These are phyloP conservation scores for Phytophthora pinifolia DNA, from an alignment of 352 stramenopile genomes.

Conservation along the genomic window DNA sequence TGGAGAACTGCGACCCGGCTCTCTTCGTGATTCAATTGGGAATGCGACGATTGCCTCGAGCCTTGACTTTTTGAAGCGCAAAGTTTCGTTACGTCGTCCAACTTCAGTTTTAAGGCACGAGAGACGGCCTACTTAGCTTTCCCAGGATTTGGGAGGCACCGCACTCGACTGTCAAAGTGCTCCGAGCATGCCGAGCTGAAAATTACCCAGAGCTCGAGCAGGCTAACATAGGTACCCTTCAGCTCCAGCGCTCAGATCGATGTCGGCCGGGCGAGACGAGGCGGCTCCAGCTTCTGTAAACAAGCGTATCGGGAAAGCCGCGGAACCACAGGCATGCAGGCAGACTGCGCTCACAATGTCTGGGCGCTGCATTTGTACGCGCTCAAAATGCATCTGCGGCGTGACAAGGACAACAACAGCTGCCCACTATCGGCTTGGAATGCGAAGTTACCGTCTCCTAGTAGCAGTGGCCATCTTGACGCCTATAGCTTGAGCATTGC, in stretches of 20 bases:
- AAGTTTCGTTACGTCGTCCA: no score
- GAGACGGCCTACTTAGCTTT: conserved; percentile 12
- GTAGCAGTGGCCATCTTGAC: no score
- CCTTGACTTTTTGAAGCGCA: no score
- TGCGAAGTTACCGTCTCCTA: no score
- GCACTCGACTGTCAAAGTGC: conserved; percentile 18
- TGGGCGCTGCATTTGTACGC: neutral
- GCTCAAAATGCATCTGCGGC: conserved; percentile 13
- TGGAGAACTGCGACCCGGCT: no score
- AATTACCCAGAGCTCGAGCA: no score
- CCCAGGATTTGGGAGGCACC: conserved; percentile 12
- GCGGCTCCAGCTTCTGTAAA: conserved; percentile 14
- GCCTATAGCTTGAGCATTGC: no score
- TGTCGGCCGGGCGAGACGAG: no score
- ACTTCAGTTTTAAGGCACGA: conserved; percentile 30
- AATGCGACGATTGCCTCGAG: no score
- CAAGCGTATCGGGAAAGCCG: conserved; percentile 5
- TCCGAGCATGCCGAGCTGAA: conserved; percentile 2
- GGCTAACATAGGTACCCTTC: no score
- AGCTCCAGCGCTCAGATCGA: no score
- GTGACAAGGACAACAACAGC: neutral
- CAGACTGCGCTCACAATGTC: conserved; percentile 1
- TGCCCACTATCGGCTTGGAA: conserved; percentile 4
- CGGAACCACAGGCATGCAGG: conserved; percentile 12
- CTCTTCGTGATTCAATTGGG: no score